Evolutionary conservation across 2,329 filamentous ascomycete species (phyloP), one percentile per base, ranked within the genome.

Genomic region (Aspergillus tubingensis): DNA sequence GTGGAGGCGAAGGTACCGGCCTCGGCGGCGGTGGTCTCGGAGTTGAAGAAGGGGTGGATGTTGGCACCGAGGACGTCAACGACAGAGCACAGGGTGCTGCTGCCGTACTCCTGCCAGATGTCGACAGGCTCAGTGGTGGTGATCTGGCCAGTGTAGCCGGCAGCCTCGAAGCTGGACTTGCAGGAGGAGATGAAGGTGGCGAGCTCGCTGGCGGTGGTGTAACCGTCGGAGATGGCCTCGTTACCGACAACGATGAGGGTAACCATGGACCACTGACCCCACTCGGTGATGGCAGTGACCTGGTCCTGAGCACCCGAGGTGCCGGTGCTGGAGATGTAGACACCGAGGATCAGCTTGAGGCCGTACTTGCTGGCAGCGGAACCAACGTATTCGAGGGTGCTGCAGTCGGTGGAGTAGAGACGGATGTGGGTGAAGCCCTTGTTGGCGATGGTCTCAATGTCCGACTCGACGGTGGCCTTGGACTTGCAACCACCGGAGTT

Each of bases 31-130:
- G 79, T 73, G 65, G 88, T 84, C 60, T 84, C 80, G 49, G 86
- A 74, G 83, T 96, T 96, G 89, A 97, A 98, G 89, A 90, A 97
- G 68, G 93, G 88, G 82, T 98, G 93, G 72, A 96, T 87, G 85
- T 97, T 96, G 78, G 87, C 88, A 77, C 89, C 91, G 39, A 91
- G 85, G 63, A 96, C 82, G 74, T 96, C 92, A 61, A 97, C 83
- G 70, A 83, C 85, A 38, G 72, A 70, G 85, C 94, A 97, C 64
- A 97, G 84, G 52, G 32, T 21, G 53, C 77, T 78, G 32, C 63
- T 61, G 19, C 74, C 84, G 65, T 88, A 82, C 55, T 80, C 67
- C 79, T 91, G 81, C 86, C 92, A 92, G 74, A 89, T 83, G 78
- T 88, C 85, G 70, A 96, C 85, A 58, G 93, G 88, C 82, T 98